A percentile compares a stretch with the other conserved stretches of the same genome.
These are phyloP conservation scores for Blastobotrys arbuscula DNA, from an alignment of 1,139 yeast genomes.

Conservation along the genomic window DNA sequence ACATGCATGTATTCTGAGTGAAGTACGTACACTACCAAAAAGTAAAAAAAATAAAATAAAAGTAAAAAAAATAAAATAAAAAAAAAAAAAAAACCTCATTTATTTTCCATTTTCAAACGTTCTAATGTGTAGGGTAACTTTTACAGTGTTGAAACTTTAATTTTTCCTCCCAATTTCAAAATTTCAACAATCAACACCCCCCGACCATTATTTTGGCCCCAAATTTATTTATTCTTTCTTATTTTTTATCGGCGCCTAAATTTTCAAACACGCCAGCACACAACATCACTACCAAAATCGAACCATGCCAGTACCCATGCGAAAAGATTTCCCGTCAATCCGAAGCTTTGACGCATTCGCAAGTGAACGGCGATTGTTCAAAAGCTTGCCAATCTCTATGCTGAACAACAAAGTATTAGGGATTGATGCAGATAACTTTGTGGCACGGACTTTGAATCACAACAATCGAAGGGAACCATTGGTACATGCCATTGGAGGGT, in stretches of 20 bases:
- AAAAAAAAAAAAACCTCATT: no score
- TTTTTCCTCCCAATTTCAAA: neutral
- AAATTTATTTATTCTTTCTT: no score
- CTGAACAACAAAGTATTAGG: constrained; percentile 70
- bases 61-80: no score
- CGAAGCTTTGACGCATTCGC: constrained; percentile 66
- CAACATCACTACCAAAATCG: neutral
- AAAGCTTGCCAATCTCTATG: constrained; percentile 57
- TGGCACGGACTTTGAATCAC: constrained; percentile 51
- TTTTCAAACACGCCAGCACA: neutral
- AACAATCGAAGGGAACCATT: constrained; percentile 61
- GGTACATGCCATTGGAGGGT: constrained; percentile 77
- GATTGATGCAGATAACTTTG: constrained; percentile 77
- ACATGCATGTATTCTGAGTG: no score
- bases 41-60: no score
- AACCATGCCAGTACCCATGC: neutral
- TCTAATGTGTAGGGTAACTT: neutral
- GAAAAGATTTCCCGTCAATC: constrained; percentile 31
- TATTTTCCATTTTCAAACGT: neutral
- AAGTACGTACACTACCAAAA: no score
- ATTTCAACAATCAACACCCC: neutral
- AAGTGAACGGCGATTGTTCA: constrained; percentile 62
- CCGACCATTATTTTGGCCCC: neutral
- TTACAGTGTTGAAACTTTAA: no score
- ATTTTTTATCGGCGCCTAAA: neutral